Percentiles rank a stretch among this genome's conserved stretches.
These are phyloP conservation scores for Russula ochroleuca DNA, from an alignment of 768 basidiomycete species.

Conservation along the genomic window DNA sequence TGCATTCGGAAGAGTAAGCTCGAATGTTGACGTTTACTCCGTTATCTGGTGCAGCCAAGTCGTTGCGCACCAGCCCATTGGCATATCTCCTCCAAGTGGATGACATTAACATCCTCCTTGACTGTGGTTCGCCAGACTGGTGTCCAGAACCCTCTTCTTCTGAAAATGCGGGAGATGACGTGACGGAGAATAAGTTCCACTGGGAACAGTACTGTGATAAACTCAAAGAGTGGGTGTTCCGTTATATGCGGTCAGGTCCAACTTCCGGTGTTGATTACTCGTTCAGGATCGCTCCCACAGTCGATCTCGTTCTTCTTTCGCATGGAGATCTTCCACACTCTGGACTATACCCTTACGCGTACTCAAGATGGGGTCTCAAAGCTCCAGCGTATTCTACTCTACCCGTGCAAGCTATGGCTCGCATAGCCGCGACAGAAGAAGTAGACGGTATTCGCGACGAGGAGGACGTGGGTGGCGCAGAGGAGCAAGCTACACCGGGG, in stretches of 20 bases:
- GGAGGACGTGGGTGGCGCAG: constrained; percentile 47
- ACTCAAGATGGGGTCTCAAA: constrained; percentile 79
- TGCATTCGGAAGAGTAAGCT: background rate
- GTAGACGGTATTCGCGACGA: constrained; percentile 76
- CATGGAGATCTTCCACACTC: constrained; percentile 88
- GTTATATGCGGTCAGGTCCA: background rate
- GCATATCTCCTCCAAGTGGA: constrained; percentile 91
- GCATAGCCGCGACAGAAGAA: constrained; percentile 87
- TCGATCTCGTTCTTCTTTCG: constrained; percentile 90
- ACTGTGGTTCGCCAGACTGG: constrained; percentile 92
- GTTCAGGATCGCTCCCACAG: constrained; percentile 66
- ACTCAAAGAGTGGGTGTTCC: constrained; percentile 56
- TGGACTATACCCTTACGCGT: constrained; percentile 91
- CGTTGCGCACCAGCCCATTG: constrained; percentile 57
- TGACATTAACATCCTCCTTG: constrained; percentile 87
- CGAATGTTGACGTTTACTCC: constrained; percentile 95
- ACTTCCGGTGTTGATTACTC: background rate
- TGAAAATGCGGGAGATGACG: constrained; percentile 32
- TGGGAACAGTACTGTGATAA: constrained; percentile 66
- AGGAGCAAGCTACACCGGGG: background rate
- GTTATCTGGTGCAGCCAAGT: constrained; percentile 77
- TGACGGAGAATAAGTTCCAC: constrained; percentile 36
- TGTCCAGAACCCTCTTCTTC: constrained; percentile 48
- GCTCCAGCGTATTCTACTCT: constrained; percentile 93
- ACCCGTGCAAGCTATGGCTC: constrained; percentile 93